Evolutionary conservation across 2,329 filamentous ascomycete genomes (phyloP).

Genomic region (Colletotrichum paranaense): DNA sequence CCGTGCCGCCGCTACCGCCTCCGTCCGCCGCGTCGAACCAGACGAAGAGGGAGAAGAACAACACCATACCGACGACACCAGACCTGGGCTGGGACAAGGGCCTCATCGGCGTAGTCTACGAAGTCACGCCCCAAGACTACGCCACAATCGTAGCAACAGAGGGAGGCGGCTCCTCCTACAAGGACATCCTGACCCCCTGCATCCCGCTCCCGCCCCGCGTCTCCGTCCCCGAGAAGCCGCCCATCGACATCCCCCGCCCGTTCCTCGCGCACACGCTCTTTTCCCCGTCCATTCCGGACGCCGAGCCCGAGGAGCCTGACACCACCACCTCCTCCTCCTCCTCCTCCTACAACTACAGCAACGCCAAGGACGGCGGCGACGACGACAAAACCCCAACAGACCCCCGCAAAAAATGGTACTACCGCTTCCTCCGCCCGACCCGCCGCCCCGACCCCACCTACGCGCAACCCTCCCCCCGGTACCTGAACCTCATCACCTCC

Average conservation of each 20-base stretch:
- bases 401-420: conserved; percentile 55
- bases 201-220: conserved; percentile 71
- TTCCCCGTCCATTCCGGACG: conserved; percentile 65
- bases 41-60: not conserved
- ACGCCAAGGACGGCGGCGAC: conserved; percentile 4
- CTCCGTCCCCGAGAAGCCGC: conserved; percentile 73
- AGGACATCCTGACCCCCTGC: conserved; percentile 85
- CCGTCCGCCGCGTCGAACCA: not conserved
- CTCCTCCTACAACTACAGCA: conserved; percentile 37
- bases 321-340: too few species aligned
- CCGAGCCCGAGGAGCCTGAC: conserved; percentile 35
- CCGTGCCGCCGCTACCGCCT: conserved; percentile 38
- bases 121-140: conserved; percentile 87
- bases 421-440: conserved; percentile 56
- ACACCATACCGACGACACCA: not conserved
- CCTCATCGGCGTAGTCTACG: conserved; percentile 93
- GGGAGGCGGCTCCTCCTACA: conserved; percentile 86
- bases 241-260: conserved; percentile 62
- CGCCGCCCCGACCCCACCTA: conserved; percentile 75
- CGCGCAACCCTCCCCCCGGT: conserved; percentile 85
- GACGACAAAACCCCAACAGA: conserved; percentile 35
- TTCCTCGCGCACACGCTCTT: conserved; percentile 91
- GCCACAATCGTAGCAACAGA: conserved; percentile 90
- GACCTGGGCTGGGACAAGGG: conserved; percentile 76
- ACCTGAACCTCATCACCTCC: conserved; percentile 81